Conservation (phyloP, 2,329 filamentous ascomycete genomes). For the Fusarium liriodendri region DNA sequence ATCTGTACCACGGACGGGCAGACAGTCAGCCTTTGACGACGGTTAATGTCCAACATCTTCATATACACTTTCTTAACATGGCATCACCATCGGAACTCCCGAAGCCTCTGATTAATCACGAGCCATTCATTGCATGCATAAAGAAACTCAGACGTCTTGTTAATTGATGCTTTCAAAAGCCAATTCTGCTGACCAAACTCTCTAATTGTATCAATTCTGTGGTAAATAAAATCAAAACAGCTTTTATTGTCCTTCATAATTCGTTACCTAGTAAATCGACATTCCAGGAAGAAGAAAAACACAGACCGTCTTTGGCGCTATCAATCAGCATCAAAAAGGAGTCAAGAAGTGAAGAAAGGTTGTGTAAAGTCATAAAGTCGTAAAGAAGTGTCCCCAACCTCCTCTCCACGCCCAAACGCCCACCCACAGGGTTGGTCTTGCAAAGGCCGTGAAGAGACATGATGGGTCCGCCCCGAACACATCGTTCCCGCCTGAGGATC, state of each 20-base stretch:
- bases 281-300: conserved; percentile 43
- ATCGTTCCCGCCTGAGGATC: conserved; percentile 51
- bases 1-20: background rate
- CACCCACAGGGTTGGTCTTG: conserved; percentile 30
- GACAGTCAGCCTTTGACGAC: background rate
- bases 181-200: conserved; percentile 28
- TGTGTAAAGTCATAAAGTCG: conserved; percentile 47
- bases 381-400: conserved; percentile 38
- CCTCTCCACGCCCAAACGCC: conserved; percentile 36
- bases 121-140: background rate
- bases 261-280: conserved; percentile 54
- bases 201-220: conserved; percentile 40
- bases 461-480: conserved; percentile 42
- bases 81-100: background rate
- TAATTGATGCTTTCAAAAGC: conserved; percentile 7
- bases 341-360: conserved; percentile 39
- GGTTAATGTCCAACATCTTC: background rate
- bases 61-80: background rate
- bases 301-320: conserved; percentile 47
- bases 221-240: conserved; percentile 41
- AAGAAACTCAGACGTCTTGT: background rate
- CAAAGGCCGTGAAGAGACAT: conserved; percentile 39
- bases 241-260: conserved; percentile 56
- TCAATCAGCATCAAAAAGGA: conserved; percentile 41
- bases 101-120: background rate